These are phyloP conservation scores for Melaleuca quinquenervia DNA, from an alignment of 345 rosid species.

Conservation along the genomic window DNA sequence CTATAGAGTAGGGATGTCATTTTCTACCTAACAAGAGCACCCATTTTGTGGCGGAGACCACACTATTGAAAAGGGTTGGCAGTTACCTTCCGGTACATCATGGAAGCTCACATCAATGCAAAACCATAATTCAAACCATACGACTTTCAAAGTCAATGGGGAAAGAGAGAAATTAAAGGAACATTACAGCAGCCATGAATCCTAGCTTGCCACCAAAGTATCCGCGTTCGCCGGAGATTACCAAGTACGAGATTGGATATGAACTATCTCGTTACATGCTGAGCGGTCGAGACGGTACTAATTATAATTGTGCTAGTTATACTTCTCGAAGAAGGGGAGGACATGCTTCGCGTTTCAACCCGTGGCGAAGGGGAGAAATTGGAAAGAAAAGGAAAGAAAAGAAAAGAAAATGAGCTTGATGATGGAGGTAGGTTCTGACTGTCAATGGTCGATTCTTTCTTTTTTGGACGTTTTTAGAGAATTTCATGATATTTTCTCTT, in stretches of 20 bases:
- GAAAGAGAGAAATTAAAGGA: not conserved
- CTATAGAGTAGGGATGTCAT: not conserved
- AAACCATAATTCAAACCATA: not conserved
- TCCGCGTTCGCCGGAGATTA: not conserved
- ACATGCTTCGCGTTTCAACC: not conserved
- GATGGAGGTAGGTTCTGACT: not conserved
- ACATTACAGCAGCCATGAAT: not conserved
- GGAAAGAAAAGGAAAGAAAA: not conserved
- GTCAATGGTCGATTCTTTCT: not conserved
- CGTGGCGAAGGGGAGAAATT: not conserved
- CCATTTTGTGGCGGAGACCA: not conserved
- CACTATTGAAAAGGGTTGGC: not conserved
- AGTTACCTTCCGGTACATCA: not conserved
- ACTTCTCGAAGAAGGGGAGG: not conserved
- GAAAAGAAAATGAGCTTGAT: not conserved
- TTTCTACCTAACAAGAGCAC: not conserved
- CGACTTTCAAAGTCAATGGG: not conserved
- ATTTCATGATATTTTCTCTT: not conserved
- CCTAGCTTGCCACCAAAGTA: not conserved
- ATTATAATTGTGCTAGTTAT: not conserved
- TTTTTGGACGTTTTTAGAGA: not conserved
- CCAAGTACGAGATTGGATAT: not conserved
- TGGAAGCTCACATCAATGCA: not conserved
- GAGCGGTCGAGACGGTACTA: not conserved
- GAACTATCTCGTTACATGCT: not conserved